phyloP scores from a whole-genome alignment of 352 stramenopile species.

The Phytophthora kernoviae region DNA sequence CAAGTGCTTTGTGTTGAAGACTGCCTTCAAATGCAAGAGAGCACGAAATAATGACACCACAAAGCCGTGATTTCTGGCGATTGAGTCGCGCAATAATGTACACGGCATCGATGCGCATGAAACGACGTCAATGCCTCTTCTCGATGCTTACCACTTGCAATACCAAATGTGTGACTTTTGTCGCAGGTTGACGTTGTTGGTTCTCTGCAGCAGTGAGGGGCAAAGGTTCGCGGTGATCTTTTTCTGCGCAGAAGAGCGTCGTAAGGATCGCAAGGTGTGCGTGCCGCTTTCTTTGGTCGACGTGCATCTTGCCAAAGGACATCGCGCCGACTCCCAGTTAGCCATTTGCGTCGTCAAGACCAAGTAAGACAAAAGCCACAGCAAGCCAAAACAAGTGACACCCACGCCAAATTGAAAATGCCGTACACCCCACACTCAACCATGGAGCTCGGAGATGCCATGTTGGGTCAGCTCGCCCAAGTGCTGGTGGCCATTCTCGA shows the following conservation, averaged over 20 bases:
- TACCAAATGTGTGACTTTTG: neutral
- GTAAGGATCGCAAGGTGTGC: neutral
- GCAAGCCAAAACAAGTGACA: conserved; percentile 18
- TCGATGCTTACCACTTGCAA: neutral
- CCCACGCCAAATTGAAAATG: conserved; percentile 8
- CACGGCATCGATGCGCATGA: no score
- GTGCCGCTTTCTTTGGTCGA: conserved; percentile 5
- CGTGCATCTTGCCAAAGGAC: conserved; percentile 13
- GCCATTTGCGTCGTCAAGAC: conserved; percentile 21
- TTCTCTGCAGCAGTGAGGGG: neutral
- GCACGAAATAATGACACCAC: neutral
- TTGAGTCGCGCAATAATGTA: neutral
- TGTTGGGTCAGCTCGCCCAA: conserved; percentile 39
- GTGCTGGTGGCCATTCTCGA: conserved; percentile 36
- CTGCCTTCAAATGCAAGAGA: neutral
- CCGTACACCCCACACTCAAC: conserved; percentile 37
- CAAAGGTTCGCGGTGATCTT: neutral
- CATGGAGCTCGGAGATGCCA: conserved; percentile 44
- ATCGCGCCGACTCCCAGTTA: conserved; percentile 7
- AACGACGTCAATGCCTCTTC: no score
- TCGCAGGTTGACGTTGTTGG: neutral
- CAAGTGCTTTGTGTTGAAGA: neutral
- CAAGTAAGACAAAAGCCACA: conserved; percentile 6
- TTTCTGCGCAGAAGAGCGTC: conserved; percentile 4
- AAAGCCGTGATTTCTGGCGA: neutral